Conservation (phyloP, 371 early-diverging fungal species). For the Lichtheimia ornata region DNA sequence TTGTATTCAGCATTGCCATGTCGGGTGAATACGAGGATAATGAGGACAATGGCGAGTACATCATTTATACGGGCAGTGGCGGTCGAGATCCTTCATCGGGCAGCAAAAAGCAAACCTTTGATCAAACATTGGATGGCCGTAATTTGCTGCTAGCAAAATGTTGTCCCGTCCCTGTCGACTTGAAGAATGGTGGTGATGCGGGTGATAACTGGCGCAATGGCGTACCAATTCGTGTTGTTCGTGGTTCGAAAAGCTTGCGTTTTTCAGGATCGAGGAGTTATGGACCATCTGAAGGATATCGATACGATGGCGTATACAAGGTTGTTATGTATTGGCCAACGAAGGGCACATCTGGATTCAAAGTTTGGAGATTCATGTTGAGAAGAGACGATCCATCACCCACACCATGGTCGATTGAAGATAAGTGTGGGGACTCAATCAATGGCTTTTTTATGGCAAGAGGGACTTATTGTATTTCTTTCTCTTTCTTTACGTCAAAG, state of each 20-base stretch:
- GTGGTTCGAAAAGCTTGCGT: background rate
- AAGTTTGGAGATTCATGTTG: constrained; percentile 59
- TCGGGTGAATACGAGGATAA: constrained; percentile 59
- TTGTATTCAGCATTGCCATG: constrained; percentile 35
- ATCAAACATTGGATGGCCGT: constrained; percentile 4
- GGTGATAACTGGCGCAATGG: constrained; percentile 84
- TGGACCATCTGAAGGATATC: constrained; percentile 45
- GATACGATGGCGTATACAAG: constrained; percentile 73
- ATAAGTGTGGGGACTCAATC: constrained; percentile 1
- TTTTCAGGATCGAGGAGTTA: background rate
- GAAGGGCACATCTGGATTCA: constrained; percentile 30
- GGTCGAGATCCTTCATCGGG: constrained; percentile 35
- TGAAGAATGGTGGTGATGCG: constrained; percentile 80
- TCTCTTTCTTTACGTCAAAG: constrained; percentile 1
- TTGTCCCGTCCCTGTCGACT: constrained; percentile 14
- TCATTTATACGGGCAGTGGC: constrained; percentile 61
- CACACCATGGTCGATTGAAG: constrained; percentile 61
- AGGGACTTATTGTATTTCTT: background rate
- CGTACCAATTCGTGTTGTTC: constrained; percentile 38
- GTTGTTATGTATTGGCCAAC: constrained; percentile 65
- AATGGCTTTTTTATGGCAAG: background rate
- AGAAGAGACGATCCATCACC: constrained; percentile 65
- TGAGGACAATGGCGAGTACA: constrained; percentile 57
- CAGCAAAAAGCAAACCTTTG: constrained; percentile 7
- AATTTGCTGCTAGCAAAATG: constrained; percentile 9